Evolutionary conservation across 768 basidiomycete genomes (phyloP), one percentile per base, ranked within the genome.

Genomic region (Leccinum boreale): DNA sequence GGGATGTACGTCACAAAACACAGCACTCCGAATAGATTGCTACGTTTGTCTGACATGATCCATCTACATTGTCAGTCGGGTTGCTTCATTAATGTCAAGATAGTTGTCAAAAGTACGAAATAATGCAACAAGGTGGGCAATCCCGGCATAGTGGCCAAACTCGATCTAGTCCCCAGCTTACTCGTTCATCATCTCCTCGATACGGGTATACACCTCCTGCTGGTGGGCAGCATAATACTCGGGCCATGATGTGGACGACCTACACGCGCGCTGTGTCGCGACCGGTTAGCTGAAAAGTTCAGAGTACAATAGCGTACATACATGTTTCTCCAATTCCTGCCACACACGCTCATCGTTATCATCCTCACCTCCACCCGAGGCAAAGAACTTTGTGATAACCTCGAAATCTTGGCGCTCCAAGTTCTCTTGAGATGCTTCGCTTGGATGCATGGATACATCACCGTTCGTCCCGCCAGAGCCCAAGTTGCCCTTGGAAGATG

Each of bases 331-430:
- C 46, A 90, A 67, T 44, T 69, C 73, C 49, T 70, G 73, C 83
- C 85, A 89, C 33, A 85, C 72, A n/a, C 77, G 73, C 23, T 74
- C 73, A n/a, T 79, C 79, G 4, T 72, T 68, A 8, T 77, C 74
- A 1, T 79, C 77, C 4, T 81, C 77, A 11, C 79, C 79, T 42
- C 79, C 81, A 11, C 78, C 77, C 4, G 72, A 76, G 11, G 80
- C 81, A 62, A 89, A 85, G 62, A 86, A 89, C 10, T 70, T 67
- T 7, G 80, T 77, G 36, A 89, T 75, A 3, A 72, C 65, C 17
- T 81, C 73, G n/a, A 87, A 71, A 66, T 86, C 84, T 50, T 77
- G 70, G 57, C 36, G 65, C 52, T 70, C 65, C 51, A 58, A 21
- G 5, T 59, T 52, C 52, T 60, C 58, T 59, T 58, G 58, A 33